Percentiles rank a stretch among this genome's conserved stretches.
Evolutionary conservation across 1,139 yeast species (phyloP).

Genomic region (Sugiyamaella japonica): DNA sequence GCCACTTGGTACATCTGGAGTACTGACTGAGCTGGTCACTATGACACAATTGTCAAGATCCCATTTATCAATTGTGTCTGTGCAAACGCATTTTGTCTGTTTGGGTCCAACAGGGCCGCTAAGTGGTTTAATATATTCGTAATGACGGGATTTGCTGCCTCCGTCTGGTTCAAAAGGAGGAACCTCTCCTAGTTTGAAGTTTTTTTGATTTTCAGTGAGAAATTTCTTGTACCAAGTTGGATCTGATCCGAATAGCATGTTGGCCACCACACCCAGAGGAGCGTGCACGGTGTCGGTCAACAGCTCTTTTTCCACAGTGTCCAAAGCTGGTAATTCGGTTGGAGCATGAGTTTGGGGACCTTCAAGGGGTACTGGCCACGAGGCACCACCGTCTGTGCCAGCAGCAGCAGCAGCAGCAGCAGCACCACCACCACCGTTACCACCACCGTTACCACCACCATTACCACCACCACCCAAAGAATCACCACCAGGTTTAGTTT

Average conservation of each 20-base stretch:
- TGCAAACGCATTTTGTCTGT: slow-evolving; percentile 79
- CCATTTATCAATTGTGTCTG: slow-evolving; percentile 66
- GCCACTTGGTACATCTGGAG: slow-evolving; percentile 98
- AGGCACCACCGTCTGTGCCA: background rate
- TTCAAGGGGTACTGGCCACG: slow-evolving; percentile 40
- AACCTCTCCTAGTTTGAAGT: slow-evolving; percentile 63
- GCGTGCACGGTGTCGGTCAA: slow-evolving; percentile 63
- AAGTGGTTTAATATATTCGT: slow-evolving; percentile 76
- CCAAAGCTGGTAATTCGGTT: slow-evolving; percentile 51
- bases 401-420: slow-evolving; percentile 13
- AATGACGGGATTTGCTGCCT: slow-evolving; percentile 53
- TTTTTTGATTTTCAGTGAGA: slow-evolving; percentile 66
- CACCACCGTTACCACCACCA: background rate
- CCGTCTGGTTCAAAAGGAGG: slow-evolving; percentile 47
- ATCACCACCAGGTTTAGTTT: slow-evolving; percentile 5
- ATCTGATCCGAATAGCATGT: slow-evolving; percentile 73
- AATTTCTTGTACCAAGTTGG: slow-evolving; percentile 53
- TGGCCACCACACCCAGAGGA: slow-evolving; percentile 78
- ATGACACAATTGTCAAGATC: slow-evolving; percentile 58
- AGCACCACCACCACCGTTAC: background rate
- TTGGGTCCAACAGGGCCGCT: slow-evolving; percentile 89
- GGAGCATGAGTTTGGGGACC: slow-evolving; percentile 63
- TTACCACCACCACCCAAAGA: background rate
- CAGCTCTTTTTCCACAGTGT: slow-evolving; percentile 61
- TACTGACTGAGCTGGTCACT: slow-evolving; percentile 66